Percentiles rank a stretch among this genome's conserved stretches.
Conservation (phyloP, 2,329 filamentous ascomycete species). For the Exophiala viscosa region DNA sequence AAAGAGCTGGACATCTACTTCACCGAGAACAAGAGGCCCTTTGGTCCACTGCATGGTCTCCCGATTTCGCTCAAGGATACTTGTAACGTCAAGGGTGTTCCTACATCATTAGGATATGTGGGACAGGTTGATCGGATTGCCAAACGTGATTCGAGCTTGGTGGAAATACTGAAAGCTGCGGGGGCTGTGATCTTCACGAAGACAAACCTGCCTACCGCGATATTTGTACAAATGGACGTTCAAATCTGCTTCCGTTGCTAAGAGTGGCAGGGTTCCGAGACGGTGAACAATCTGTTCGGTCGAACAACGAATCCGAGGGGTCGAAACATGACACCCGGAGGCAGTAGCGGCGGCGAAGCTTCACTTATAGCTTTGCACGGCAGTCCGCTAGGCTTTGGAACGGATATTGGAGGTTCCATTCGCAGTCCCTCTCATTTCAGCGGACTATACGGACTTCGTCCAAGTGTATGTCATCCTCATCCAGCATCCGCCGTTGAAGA, state of each 20-base stretch:
- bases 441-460: slow-evolving; percentile 43
- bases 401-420: slow-evolving; percentile 53
- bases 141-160: slow-evolving; percentile 26
- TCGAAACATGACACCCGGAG: slow-evolving; percentile 48
- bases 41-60: slow-evolving; percentile 48
- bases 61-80: slow-evolving; percentile 47
- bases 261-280: slow-evolving; percentile 28
- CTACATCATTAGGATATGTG: slow-evolving; percentile 29
- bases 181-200: slow-evolving; percentile 31
- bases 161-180: slow-evolving; percentile 30
- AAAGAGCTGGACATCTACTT: slow-evolving; percentile 46
- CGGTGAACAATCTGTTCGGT: slow-evolving; percentile 31
- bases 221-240: slow-evolving; percentile 25
- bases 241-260: too few relatives aligned
- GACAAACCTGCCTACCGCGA: slow-evolving; percentile 31
- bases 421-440: slow-evolving; percentile 50
- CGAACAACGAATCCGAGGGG: slow-evolving; percentile 54
- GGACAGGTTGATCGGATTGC: slow-evolving; percentile 26
- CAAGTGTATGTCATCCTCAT: slow-evolving; percentile 10
- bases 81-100: slow-evolving; percentile 28
- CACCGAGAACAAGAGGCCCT: not conserved
- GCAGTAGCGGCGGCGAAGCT: slow-evolving; percentile 50
- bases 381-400: slow-evolving; percentile 49
- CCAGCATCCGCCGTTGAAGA: too few relatives aligned
- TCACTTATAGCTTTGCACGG: slow-evolving; percentile 49